Evolutionary conservation across 2,329 filamentous ascomycete species (phyloP), one percentile per base, ranked within the genome.

Genomic region (Septoria linicola): DNA sequence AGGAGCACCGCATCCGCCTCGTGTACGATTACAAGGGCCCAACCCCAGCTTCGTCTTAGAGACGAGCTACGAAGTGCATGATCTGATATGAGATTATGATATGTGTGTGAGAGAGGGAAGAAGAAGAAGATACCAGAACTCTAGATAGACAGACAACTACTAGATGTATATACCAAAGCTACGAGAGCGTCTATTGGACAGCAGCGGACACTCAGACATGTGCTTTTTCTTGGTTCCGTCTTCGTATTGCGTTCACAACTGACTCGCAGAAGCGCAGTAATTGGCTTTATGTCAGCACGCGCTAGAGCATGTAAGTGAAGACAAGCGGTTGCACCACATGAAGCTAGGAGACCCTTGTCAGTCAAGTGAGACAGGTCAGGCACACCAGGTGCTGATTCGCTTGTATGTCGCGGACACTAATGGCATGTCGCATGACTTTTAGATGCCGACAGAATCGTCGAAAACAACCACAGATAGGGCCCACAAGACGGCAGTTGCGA

Each of bases 21-120:
- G 68, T 76, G 7, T 77, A 76, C 57, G 69, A 77, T 54, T 75
- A 44, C 39, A 57, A 57, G 54, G 35, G 44, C 35, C 36, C 36
- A 32, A 23, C 17, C 4, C 44, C 44, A 19, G 44, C 44, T 48
- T 2, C 36, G 8, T 41, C 44, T 6, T 48, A 48, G n/a, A 27
- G 35, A 31, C 30, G 34, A 39, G 23, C 17, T 47, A 47, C 34
- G 44, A 47, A 17, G 35, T 16, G 17, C 23, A 27, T 27, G 23
- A 27, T 27, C 23, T 27, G 23, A 44, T 10, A 44, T 25, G 41
- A 44, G 4, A 14, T 23, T 5, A 35, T 32, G 30, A 44, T 35
- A 14, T 20, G 23, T 11, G 41, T 20, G 17, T 19, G 2, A 14
- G 17, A 14, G n/a, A 13, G 37, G 32, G 14, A 13, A 2, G 2